Evolutionary conservation across 768 basidiomycete species (phyloP).

Genomic region (Mycena belliarum): DNA sequence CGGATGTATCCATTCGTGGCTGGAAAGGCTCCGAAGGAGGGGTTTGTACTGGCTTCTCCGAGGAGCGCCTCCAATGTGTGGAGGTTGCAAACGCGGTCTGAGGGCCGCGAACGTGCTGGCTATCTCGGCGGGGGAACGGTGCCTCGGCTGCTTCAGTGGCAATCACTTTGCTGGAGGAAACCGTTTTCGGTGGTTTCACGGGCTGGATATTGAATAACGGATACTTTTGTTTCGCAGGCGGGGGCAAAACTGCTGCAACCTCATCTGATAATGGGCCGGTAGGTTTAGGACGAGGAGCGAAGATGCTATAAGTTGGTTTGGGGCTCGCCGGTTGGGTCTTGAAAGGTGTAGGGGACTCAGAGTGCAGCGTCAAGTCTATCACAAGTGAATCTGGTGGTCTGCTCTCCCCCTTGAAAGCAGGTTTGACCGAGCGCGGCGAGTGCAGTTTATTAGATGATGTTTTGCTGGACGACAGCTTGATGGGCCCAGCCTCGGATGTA

Average conservation of each 20-base stretch:
- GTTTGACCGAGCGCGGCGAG: background rate
- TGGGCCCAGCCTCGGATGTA: conserved; percentile 1
- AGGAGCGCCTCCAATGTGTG: conserved; percentile 1
- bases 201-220: conserved; percentile 46
- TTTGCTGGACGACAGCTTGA: conserved; percentile 2
- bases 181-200: conserved; percentile 21
- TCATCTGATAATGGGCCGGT: background rate
- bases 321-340: background rate
- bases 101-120: conserved; percentile 64
- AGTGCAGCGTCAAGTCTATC: conserved; percentile 37
- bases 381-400: conserved; percentile 45
- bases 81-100: conserved; percentile 41
- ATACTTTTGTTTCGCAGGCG: conserved; percentile 36
- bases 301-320: conserved; percentile 11
- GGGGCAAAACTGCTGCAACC: conserved; percentile 10
- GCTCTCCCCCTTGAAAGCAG: conserved; percentile 22
- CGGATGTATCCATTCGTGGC: background rate
- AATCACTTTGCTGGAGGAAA: background rate
- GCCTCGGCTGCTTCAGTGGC: conserved; percentile 19
- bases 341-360: background rate
- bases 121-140: conserved; percentile 50
- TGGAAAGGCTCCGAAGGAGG: conserved; percentile 4
- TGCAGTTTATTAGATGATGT: background rate
- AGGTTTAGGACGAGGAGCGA: conserved; percentile 7
- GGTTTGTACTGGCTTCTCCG: background rate